Evolutionary conservation across 192 early-diverging fungal genomes (phyloP).

Genomic region (Coemansia sp.): DNA sequence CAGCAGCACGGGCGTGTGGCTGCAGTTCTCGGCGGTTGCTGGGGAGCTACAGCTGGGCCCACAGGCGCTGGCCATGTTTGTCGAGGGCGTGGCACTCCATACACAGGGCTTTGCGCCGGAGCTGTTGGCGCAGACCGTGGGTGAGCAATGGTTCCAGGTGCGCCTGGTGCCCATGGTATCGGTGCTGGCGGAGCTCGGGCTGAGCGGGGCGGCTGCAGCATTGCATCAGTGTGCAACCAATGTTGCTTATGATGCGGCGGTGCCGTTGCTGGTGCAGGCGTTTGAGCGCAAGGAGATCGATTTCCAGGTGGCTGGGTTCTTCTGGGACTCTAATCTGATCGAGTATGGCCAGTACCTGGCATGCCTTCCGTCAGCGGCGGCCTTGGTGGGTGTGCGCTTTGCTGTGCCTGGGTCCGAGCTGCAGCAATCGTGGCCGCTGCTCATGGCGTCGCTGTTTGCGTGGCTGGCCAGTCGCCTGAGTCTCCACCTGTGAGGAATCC

Average conservation of each 20-base stretch:
- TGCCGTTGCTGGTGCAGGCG: constrained; percentile 34
- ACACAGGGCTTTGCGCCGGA: constrained; percentile 14
- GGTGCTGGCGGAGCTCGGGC: constrained; percentile 12
- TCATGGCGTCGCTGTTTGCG: constrained; percentile 26
- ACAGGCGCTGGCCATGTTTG: constrained; percentile 15
- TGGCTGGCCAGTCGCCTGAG: constrained; percentile 34
- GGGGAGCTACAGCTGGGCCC: constrained; percentile 1
- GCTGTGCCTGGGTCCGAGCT: constrained; percentile 18
- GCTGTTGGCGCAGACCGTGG: constrained; percentile 7
- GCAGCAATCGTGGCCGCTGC: constrained; percentile 10
- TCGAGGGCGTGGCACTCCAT: constrained; percentile 23
- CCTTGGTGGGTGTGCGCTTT: constrained; percentile 24
- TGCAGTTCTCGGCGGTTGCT: constrained; percentile 24
- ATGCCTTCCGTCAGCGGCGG: constrained; percentile 15
- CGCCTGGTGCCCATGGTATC: constrained; percentile 12
- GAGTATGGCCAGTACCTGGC: constrained; percentile 46
- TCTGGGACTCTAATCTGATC: constrained; percentile 46
- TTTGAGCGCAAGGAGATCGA: constrained; percentile 30
- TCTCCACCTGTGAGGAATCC: neutral
- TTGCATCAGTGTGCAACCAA: constrained; percentile 25
- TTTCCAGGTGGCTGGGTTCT: constrained; percentile 22
- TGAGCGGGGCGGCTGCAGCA: constrained; percentile 36
- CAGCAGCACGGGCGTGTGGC: constrained; percentile 19
- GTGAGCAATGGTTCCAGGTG: constrained; percentile 28
- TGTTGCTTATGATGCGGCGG: constrained; percentile 20